Evolutionary conservation across 2,329 filamentous ascomycete genomes (phyloP).

Genomic region (Colletotrichum sublineola): DNA sequence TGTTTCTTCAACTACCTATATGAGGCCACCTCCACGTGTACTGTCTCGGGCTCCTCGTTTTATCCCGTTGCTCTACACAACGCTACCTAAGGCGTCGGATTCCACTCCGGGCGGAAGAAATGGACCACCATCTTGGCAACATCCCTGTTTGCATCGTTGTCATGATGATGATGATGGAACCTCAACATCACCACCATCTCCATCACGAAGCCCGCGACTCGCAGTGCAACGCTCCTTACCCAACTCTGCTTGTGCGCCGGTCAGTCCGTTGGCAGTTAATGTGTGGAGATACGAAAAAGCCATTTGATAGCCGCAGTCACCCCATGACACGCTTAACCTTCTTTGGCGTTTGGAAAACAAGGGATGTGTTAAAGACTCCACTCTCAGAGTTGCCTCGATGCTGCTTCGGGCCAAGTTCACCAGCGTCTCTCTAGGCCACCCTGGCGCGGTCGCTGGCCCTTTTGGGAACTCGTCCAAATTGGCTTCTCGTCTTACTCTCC

Average conservation of each 20-base stretch:
- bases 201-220: constrained; percentile 28
- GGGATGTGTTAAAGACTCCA: constrained; percentile 26
- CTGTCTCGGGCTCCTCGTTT: constrained; percentile 4
- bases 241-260: neutral
- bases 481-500: constrained; percentile 20
- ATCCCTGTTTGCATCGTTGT: constrained; percentile 19
- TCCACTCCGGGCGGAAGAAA: neutral
- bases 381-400: constrained; percentile 20
- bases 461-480: constrained; percentile 21
- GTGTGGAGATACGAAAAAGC: constrained; percentile 19
- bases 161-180: neutral
- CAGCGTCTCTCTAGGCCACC: constrained; percentile 28
- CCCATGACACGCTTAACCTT: constrained; percentile 26
- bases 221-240: constrained; percentile 12
- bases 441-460: constrained; percentile 21
- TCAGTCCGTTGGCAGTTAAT: constrained; percentile 14
- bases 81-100: neutral
- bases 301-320: constrained; percentile 32
- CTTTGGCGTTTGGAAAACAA: constrained; percentile 33
- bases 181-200: neutral
- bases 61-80: neutral
- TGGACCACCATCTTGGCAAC: neutral
- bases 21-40: neutral
- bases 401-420: constrained; percentile 34
- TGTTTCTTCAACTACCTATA: constrained; percentile 21